Percentiles rank a stretch among this genome's conserved stretches.
phyloP scores from a whole-genome alignment of 2,329 filamentous ascomycete genomes.

The Podosphaera xanthii region DNA sequence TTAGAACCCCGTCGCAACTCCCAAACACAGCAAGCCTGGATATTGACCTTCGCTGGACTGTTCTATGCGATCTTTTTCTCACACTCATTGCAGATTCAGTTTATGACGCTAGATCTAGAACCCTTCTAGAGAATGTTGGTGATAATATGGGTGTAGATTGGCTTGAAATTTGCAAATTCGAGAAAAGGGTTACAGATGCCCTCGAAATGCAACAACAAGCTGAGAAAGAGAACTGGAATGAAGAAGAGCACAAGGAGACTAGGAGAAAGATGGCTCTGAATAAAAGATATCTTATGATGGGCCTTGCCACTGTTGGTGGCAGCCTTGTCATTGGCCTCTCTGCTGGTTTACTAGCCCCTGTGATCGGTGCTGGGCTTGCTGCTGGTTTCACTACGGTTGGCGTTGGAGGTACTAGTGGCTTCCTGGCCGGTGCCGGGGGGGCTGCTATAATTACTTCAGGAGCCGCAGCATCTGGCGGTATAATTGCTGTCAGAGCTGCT shows the following conservation, averaged over 20 bases:
- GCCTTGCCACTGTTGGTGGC: constrained; percentile 82
- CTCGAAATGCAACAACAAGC: constrained; percentile 93
- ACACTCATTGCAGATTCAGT: constrained; percentile 88
- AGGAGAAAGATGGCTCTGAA: constrained; percentile 64
- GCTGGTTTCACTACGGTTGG: constrained; percentile 92
- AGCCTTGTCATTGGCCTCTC: constrained; percentile 88
- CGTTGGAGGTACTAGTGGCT: constrained; percentile 67
- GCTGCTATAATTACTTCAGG: constrained; percentile 84
- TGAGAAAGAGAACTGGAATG: constrained; percentile 93
- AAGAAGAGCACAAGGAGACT: constrained; percentile 77
- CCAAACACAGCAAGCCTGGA: constrained; percentile 67
- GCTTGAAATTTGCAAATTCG: constrained; percentile 88
- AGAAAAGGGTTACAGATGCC: constrained; percentile 90
- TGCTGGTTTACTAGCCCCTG: constrained; percentile 71
- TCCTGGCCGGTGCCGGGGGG: constrained; percentile 76
- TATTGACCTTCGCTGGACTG: constrained; percentile 90
- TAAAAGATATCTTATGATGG: constrained; percentile 81
- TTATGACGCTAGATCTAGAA: constrained; percentile 74
- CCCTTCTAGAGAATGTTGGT: constrained; percentile 64
- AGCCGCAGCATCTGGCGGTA: constrained; percentile 64
- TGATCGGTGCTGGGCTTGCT: constrained; percentile 83
- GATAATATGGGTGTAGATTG: constrained; percentile 60
- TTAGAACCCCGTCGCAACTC: constrained; percentile 63
- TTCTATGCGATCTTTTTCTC: constrained; percentile 85
- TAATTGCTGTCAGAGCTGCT: constrained; percentile 72